Evolutionary conservation across 2,329 filamentous ascomycete genomes (phyloP), one percentile per base, ranked within the genome.

Genomic region (Hypoxylon sp.): DNA sequence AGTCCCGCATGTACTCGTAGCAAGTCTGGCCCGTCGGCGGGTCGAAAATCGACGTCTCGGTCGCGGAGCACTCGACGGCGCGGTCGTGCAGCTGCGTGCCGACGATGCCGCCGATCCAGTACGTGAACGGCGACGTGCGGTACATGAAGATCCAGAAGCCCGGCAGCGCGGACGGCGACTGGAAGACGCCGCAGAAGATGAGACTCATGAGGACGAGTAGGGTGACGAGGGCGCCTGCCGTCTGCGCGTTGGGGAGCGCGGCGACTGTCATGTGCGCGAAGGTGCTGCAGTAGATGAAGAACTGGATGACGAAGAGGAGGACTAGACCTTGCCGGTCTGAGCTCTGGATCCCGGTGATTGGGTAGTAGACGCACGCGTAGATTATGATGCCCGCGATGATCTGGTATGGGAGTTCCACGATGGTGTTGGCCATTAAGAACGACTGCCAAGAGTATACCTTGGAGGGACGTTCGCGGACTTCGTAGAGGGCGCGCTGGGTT

Each of bases 81-180:
- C 49, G 49, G 17, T 28, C 41, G 49, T 61, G 58, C 38, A 61
- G 38, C 25, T 36, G 49, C 19, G 58, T 53, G 14, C 49, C 49
- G 2, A 61, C 38, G 28, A 61, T 53, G 9, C 58, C 58, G 38
- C 49, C 49, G 49, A 61, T 53, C 49, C 49, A 53, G 49, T 61
- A 61, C 9, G 49, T 52, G 49, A 53, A 52, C 21, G 58, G 58
- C 19, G 49, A 53, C 13, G 30, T 19, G 2, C 38, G 38, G 38
- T 53, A 53, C 58, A 61, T 61, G 41, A 61, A 61, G 19, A 46
- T 53, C 58, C 58, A 61, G 30, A 61, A 61, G 3, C 58, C 48
- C 2, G 58, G 58, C 11, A 61, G 38, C 19, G 49, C 58, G 25
- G 25, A 11, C 13, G 58, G 58, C 0, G 25, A 21, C 28, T 53